Base-by-base conservation (phyloP, 2,329 filamentous ascomycete species). In the Westerdykella sp. region DNA sequence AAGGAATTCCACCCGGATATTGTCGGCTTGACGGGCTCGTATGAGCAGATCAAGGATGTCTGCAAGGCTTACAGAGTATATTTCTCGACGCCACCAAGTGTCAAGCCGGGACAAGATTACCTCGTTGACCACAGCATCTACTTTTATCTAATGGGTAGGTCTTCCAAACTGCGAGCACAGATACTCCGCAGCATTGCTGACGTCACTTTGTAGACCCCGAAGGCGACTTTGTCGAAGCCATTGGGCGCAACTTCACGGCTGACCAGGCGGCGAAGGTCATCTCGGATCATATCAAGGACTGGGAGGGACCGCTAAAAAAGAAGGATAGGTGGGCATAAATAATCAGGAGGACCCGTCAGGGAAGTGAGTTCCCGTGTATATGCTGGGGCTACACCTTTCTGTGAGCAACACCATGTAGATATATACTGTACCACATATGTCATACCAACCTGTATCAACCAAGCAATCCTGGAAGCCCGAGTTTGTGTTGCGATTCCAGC, bases 41-140 rank as follows among this genome's bases (percentile, higher is more conserved):
- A 95, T 71, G 86, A 96, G 51, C 81, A 95, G 71, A 85, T 97
- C 62, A 96, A 95, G 76, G 77, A 84, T 51, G 83, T 94, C 44
- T 98, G 93, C 76, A 97, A 95, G 74, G 84, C 84, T 54, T 98
- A 97, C 69, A 78, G 93, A 15, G 93, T 98, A 42, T 98, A 98
- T 72, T 98, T 98, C 62, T 93, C 86, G 62, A 98, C 93, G 38
- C 93, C 93, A 28, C 76, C 80, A 56, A 79, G 89, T 50, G 87
- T 97, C 44, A 85, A 90, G 74, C 85, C 89, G 1, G 93, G 91
- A 1, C 86, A 96, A 74, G 93, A 98, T 69, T 98, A 98, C 66
- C 70, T 98, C 57, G 93, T 98, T 11, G 93, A 98, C 68, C 93
- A 98, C 73, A 96, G 89, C 68, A 98, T 98, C 56, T 98, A 98